Percentiles rank a stretch among this genome's conserved stretches.
Conservation (phyloP, 1,284 basidiomycete genomes). For the Xanthoconium separans region DNA sequence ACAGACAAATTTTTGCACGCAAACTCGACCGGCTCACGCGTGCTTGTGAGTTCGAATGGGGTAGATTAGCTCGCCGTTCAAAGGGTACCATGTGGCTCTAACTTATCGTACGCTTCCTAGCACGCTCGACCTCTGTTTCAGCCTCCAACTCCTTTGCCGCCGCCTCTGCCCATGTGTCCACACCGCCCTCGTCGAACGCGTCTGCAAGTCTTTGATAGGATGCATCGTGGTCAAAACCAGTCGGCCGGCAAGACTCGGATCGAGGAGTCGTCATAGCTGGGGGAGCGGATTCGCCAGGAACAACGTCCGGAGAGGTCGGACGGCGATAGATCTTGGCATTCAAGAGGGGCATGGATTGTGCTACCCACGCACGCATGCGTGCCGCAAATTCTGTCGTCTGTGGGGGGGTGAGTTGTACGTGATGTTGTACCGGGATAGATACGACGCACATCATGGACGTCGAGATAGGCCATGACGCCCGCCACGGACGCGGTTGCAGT, state of each 20-base stretch:
- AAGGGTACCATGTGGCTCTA: neutral
- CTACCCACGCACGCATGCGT: slow-evolving; percentile 47
- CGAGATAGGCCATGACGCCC: slow-evolving; percentile 40
- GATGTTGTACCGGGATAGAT: neutral
- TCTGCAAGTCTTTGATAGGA: slow-evolving; percentile 49
- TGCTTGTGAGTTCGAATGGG: no score
- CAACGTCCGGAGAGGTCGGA: slow-evolving; percentile 12
- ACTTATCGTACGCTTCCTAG: neutral
- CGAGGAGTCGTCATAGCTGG: neutral
- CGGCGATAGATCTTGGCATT: slow-evolving; percentile 50
- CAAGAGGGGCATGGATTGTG: slow-evolving; percentile 46
- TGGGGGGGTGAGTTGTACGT: neutral
- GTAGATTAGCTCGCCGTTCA: neutral
- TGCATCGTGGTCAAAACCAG: slow-evolving; percentile 32
- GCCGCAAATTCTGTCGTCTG: slow-evolving; percentile 58
- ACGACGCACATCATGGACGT: slow-evolving; percentile 39
- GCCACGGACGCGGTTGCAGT: slow-evolving; percentile 36
- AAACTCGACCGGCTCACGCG: neutral
- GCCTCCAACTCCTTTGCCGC: slow-evolving; percentile 53
- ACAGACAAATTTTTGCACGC: neutral
- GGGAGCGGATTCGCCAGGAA: slow-evolving; percentile 1
- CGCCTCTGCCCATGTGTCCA: slow-evolving; percentile 50
- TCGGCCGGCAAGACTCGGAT: neutral
- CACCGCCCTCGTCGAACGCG: slow-evolving; percentile 57
- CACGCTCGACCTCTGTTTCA: slow-evolving; percentile 48